Percentiles rank a stretch among this genome's conserved stretches.
Evolutionary conservation across 202 grass and related monocot species (phyloP).

Genomic region (Eragrostis tef): DNA sequence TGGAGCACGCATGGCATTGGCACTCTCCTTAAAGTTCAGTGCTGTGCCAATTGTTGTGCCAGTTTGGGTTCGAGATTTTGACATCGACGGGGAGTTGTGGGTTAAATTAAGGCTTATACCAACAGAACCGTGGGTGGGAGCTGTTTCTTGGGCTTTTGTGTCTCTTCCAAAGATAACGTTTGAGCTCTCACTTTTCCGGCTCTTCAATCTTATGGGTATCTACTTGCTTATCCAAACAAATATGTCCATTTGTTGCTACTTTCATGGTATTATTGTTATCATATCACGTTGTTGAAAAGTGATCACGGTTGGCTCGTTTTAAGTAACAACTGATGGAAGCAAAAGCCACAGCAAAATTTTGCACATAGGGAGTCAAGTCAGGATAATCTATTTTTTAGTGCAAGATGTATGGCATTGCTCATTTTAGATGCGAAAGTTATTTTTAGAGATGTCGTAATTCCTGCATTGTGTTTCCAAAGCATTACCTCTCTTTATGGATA

Average conservation of each 20-base stretch:
- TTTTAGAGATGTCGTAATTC: neutral
- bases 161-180: slow-evolving; percentile 94
- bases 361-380: neutral
- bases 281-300: neutral
- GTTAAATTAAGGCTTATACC: slow-evolving; percentile 91
- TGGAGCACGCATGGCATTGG: slow-evolving; percentile 86
- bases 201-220: slow-evolving; percentile 98
- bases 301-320: slow-evolving; percentile 6
- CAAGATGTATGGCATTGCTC: neutral
- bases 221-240: neutral
- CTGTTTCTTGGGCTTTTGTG: slow-evolving; percentile 97
- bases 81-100: slow-evolving; percentile 96
- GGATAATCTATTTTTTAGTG: neutral
- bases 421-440: neutral
- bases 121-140: slow-evolving; percentile 92
- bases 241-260: slow-evolving; percentile 14
- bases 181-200: slow-evolving; percentile 78
- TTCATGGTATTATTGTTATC: neutral
- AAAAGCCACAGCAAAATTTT: neutral
- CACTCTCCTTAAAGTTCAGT: slow-evolving; percentile 81
- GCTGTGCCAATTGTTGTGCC: slow-evolving; percentile 75
- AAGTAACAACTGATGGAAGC: neutral
- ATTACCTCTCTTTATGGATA: slow-evolving; percentile 20
- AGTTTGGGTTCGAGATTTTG: slow-evolving; percentile 93
- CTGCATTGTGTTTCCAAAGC: neutral